phyloP scores from a whole-genome alignment of 1,284 basidiomycete genomes.

The Chalciporus sp. region DNA sequence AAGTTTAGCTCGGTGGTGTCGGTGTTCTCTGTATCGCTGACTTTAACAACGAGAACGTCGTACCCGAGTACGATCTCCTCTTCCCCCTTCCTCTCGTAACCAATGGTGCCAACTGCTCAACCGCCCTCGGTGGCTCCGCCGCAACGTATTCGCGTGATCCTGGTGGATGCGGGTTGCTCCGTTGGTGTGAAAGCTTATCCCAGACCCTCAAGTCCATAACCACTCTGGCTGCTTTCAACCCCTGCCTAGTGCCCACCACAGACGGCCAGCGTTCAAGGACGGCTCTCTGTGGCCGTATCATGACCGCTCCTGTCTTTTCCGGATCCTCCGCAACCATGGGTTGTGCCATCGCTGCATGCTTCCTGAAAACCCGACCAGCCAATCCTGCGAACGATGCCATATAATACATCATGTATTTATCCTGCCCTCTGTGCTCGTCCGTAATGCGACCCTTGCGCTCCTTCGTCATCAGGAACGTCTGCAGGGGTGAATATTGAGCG shows the following conservation, averaged over 20 bases:
- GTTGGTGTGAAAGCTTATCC: conserved; percentile 25
- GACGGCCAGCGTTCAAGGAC: conserved; percentile 32
- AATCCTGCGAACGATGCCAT: conserved; percentile 37
- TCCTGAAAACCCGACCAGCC: conserved; percentile 29
- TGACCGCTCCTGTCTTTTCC: conserved; percentile 28
- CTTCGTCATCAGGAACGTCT: conserved; percentile 51
- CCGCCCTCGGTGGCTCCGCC: conserved; percentile 30
- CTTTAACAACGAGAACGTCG: conserved; percentile 20
- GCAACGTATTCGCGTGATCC: conserved; percentile 42
- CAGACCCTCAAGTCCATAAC: conserved; percentile 32
- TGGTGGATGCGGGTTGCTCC: conserved; percentile 36
- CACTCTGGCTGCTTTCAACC: conserved; percentile 40
- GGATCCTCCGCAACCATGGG: conserved; percentile 35
- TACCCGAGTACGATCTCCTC: background rate
- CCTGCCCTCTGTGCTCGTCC: conserved; percentile 24
- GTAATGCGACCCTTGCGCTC: conserved; percentile 63
- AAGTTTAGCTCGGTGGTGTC: background rate
- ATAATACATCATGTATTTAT: conserved; percentile 17
- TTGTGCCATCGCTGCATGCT: conserved; percentile 17
- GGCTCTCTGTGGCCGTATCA: conserved; percentile 30
- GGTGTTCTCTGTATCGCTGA: conserved; percentile 23
- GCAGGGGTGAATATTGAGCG: conserved; percentile 50
- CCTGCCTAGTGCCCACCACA: conserved; percentile 42
- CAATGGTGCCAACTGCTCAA: conserved; percentile 25
- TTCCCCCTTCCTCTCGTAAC: conserved; percentile 3